A percentile compares a stretch with the other conserved stretches of the same genome.
Conservation (phyloP, 805 yeast genomes). For the Kodamaea neixiangensis region DNA sequence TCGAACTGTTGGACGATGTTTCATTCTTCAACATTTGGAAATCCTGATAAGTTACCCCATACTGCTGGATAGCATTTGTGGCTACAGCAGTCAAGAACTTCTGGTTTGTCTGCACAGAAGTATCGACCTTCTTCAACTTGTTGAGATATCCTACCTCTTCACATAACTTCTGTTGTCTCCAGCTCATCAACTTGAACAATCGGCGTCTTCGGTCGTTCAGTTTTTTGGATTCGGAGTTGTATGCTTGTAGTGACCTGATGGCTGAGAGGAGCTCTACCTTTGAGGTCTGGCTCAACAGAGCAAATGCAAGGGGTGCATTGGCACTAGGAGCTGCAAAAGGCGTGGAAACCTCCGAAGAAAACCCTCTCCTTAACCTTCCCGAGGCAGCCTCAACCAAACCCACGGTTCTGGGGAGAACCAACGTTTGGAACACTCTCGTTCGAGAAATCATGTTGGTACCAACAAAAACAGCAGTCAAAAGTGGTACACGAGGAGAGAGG, state of each 20-base stretch:
- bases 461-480: conserved; percentile 31
- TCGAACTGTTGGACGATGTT: conserved; percentile 13
- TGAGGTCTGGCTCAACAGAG: conserved; percentile 20
- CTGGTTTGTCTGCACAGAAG: conserved; percentile 49
- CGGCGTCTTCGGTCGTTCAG: conserved; percentile 49
- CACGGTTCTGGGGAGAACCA: conserved; percentile 12
- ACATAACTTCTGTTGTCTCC: conserved; percentile 59
- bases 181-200: conserved; percentile 48
- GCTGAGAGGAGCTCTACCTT: conserved; percentile 42
- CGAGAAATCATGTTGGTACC: conserved; percentile 36
- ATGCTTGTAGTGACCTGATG: conserved; percentile 48
- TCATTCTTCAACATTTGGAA: conserved; percentile 17
- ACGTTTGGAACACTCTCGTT: conserved; percentile 21
- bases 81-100: conserved; percentile 48
- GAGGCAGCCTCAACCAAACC: neutral
- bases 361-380: neutral
- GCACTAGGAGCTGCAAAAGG: neutral
- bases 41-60: conserved; percentile 47
- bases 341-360: neutral
- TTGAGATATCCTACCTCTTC: conserved; percentile 53
- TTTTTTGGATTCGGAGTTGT: conserved; percentile 37
- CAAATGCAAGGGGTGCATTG: neutral
- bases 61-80: conserved; percentile 36
- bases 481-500: conserved; percentile 27
- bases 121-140: conserved; percentile 53